phyloP scores from a whole-genome alignment of 2,329 filamentous ascomycete species.

The Aspergillus quadrilineatus region DNA sequence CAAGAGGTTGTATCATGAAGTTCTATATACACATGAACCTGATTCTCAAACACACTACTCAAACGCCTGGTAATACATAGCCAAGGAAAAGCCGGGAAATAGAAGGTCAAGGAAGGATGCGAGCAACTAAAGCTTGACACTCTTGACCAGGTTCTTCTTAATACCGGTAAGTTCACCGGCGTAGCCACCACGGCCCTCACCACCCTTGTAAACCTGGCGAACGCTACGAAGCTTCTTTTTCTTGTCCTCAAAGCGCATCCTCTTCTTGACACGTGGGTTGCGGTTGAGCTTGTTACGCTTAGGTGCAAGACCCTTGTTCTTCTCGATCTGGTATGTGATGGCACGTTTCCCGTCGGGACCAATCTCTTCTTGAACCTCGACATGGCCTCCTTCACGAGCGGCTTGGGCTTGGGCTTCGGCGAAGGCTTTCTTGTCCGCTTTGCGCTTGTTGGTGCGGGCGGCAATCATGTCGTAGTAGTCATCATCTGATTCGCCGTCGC shows the following conservation, averaged over 20 bases:
- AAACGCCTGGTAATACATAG: constrained; percentile 22
- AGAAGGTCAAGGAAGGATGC: constrained; percentile 14
- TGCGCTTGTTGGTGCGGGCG: constrained; percentile 54
- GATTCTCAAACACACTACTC: constrained; percentile 21
- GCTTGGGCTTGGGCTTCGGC: constrained; percentile 58
- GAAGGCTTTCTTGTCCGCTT: constrained; percentile 72
- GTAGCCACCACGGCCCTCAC: constrained; percentile 81
- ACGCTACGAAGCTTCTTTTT: constrained; percentile 94
- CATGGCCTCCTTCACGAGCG: constrained; percentile 57
- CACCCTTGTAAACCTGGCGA: constrained; percentile 81
- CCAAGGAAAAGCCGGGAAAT: constrained; percentile 11
- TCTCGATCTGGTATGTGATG: constrained; percentile 90
- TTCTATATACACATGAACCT: constrained; percentile 26
- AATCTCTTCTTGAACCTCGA: constrained; percentile 65
- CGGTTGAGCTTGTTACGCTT: constrained; percentile 89
- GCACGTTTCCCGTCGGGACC: constrained; percentile 85
- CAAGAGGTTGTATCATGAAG: constrained; percentile 16
- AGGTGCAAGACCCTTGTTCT: constrained; percentile 93
- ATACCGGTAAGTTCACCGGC: constrained; percentile 92
- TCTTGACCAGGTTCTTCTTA: constrained; percentile 90
- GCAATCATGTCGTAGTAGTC: constrained; percentile 87
- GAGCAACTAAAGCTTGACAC: constrained; percentile 71
- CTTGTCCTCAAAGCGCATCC: constrained; percentile 92
- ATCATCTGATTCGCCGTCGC: constrained; percentile 43
- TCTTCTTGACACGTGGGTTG: constrained; percentile 97